phyloP scores from a whole-genome alignment of 2,329 filamentous ascomycete genomes.

The Colletotrichum falcatum region DNA sequence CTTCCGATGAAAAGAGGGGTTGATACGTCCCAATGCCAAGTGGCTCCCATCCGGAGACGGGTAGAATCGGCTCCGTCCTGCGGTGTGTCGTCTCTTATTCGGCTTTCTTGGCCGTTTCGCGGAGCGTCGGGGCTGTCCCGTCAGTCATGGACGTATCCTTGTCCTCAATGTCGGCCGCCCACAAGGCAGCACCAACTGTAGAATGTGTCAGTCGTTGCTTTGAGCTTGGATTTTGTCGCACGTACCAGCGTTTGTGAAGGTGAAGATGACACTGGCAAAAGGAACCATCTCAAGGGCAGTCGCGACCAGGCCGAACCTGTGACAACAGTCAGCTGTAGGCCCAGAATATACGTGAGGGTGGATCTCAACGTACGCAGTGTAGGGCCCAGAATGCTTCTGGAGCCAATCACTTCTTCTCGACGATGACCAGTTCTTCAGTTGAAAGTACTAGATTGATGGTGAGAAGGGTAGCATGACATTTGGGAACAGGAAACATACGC shows the following conservation, averaged over 20 bases:
- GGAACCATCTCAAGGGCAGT: constrained; percentile 89
- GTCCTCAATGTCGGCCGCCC: constrained; percentile 87
- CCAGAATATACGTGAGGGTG: not conserved
- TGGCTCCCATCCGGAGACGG: not conserved
- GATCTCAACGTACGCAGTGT: constrained; percentile 73
- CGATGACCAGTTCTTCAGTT: constrained; percentile 85
- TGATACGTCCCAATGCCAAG: constrained; percentile 1
- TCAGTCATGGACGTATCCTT: constrained; percentile 62
- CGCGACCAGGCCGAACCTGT: constrained; percentile 79
- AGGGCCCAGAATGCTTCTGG: constrained; percentile 76
- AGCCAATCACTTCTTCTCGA: constrained; percentile 76
- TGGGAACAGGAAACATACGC: constrained; percentile 56
- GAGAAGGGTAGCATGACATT: constrained; percentile 9
- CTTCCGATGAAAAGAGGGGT: constrained; percentile 11
- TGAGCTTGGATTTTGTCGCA: not conserved
- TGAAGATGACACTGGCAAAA: constrained; percentile 83
- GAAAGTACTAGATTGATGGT: constrained; percentile 76
- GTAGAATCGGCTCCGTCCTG: not conserved
- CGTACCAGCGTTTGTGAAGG: constrained; percentile 86
- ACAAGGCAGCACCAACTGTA: constrained; percentile 88
- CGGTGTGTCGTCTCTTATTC: constrained; percentile 50
- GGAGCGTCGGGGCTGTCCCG: constrained; percentile 62
- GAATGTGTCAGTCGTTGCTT: constrained; percentile 41
- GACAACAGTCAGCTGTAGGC: not conserved
- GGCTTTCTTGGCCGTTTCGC: constrained; percentile 62